phyloP scores from a whole-genome alignment of 1,139 yeast genomes.

The Saccharomycopsis hybrid region DNA sequence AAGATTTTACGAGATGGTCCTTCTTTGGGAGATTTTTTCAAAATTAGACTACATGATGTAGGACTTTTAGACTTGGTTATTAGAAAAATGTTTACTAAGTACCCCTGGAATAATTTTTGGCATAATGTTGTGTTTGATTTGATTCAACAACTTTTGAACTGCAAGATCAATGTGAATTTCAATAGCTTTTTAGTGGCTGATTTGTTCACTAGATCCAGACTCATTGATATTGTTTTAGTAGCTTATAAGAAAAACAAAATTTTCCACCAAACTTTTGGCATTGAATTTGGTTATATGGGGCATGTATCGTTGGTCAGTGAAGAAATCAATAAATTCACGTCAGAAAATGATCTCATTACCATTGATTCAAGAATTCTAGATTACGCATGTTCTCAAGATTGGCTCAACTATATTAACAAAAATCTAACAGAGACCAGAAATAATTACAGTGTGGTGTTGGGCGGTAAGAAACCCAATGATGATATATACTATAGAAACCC shows the following conservation, averaged over 20 bases:
- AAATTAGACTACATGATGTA: conserved; percentile 78
- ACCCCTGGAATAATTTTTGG: conserved; percentile 97
- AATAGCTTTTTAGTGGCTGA: conserved; percentile 86
- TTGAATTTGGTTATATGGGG: conserved; percentile 94
- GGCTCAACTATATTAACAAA: conserved; percentile 68
- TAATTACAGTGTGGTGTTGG: conserved; percentile 87
- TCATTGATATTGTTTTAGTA: conserved; percentile 70
- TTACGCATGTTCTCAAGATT: conserved; percentile 36
- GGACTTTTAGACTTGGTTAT: conserved; percentile 72
- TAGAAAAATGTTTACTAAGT: conserved; percentile 68
- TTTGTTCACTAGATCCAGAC: conserved; percentile 68
- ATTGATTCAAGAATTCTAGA: conserved; percentile 14
- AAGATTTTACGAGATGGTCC: conserved; percentile 57
- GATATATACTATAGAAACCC: conserved; percentile 19
- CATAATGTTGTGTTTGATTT: conserved; percentile 97
- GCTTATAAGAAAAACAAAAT: conserved; percentile 75
- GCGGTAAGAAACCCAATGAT: conserved; percentile 45
- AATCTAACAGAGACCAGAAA: conserved; percentile 85
- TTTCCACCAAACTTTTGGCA: conserved; percentile 53
- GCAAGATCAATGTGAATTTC: conserved; percentile 88
- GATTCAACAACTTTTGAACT: conserved; percentile 91
- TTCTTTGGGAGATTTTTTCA: conserved; percentile 84
- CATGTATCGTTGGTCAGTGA: conserved; percentile 93
- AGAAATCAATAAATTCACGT: conserved; percentile 83
- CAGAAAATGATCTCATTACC: conserved; percentile 7